These are phyloP conservation scores for Colletotrichum zoysiae DNA, from an alignment of 2,329 filamentous ascomycete genomes.

Conservation along the genomic window DNA sequence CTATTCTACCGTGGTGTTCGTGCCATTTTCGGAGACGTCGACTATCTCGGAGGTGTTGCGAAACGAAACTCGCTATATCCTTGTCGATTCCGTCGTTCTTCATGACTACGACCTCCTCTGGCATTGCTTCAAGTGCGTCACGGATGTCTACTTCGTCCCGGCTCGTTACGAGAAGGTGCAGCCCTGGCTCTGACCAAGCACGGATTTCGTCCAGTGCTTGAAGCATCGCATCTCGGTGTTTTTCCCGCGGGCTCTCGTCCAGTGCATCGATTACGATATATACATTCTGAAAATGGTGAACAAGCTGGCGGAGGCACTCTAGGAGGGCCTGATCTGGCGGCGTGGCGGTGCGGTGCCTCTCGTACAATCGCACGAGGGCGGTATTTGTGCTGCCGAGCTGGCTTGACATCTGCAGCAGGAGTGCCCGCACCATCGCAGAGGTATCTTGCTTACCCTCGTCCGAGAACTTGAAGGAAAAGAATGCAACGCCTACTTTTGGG, in stretches of 20 bases:
- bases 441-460: conserved; percentile 50
- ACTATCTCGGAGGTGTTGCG: neutral
- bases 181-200: neutral
- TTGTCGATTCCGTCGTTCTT: neutral
- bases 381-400: conserved; percentile 21
- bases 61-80: neutral
- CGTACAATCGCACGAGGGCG: neutral
- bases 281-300: neutral
- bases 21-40: neutral
- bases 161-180: neutral
- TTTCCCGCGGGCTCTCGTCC: neutral
- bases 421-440: conserved; percentile 49
- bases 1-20: neutral
- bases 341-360: neutral
- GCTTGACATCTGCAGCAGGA: conserved; percentile 51
- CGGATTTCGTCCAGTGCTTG: neutral
- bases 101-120: neutral
- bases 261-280: neutral
- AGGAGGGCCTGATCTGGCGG: neutral
- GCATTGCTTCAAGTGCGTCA: neutral
- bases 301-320: neutral
- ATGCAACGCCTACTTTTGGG: conserved; percentile 48
- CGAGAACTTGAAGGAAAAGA: conserved; percentile 57
- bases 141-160: neutral
- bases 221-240: neutral